phyloP scores from a whole-genome alignment of 176 grass and related monocot species.

The Luzula sylvatica region DNA sequence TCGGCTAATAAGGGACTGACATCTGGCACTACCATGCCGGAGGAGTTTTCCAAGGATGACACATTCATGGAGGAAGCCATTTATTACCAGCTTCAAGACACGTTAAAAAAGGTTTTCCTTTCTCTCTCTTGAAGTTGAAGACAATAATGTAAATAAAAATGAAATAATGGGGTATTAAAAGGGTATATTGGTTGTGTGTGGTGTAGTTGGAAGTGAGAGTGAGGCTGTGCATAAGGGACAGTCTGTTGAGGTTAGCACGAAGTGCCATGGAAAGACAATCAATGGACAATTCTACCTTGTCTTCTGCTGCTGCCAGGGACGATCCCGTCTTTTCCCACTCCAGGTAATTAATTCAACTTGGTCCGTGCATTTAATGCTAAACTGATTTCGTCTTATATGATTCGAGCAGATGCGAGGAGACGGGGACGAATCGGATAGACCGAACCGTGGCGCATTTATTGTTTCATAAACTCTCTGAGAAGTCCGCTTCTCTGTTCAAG shows the following conservation, averaged over 20 bases:
- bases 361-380: too few species aligned
- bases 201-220: constrained; percentile 68
- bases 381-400: too few species aligned
- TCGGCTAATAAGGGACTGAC: constrained; percentile 24
- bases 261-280: constrained; percentile 74
- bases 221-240: constrained; percentile 63
- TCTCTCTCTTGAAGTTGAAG: constrained; percentile 2
- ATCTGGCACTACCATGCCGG: constrained; percentile 26
- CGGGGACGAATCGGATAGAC: constrained; percentile 29
- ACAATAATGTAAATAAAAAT: constrained; percentile 1
- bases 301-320: constrained; percentile 41
- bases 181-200: constrained; percentile 1
- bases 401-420: constrained; percentile 5
- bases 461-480: constrained; percentile 24
- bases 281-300: constrained; percentile 49
- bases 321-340: constrained; percentile 21
- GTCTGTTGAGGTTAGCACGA: constrained; percentile 73
- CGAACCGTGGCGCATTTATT: constrained; percentile 29
- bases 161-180: background rate
- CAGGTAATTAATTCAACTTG: too few species aligned
- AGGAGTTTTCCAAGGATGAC: constrained; percentile 26
- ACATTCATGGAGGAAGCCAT: constrained; percentile 35
- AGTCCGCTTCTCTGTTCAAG: constrained; percentile 1
- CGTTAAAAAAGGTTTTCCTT: constrained; percentile 29
- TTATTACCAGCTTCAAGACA: constrained; percentile 50